Evolutionary conservation across 805 yeast genomes (phyloP).

Genomic region (Starmerella roubikii): DNA sequence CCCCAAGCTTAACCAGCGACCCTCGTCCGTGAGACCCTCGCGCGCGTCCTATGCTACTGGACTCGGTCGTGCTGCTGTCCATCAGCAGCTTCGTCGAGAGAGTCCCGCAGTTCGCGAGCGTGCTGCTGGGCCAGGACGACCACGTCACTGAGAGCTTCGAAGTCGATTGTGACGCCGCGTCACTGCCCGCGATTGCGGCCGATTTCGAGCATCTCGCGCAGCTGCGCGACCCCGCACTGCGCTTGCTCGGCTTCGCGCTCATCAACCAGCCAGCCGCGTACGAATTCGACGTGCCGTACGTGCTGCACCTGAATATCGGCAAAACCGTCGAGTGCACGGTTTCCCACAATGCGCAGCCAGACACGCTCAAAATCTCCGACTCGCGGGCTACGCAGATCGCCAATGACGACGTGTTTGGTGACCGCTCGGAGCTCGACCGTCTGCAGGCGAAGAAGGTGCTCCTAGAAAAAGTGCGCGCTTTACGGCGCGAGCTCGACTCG

Average conservation of each 20-base stretch:
- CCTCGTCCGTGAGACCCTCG: too few relatives aligned
- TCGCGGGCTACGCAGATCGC: slow-evolving; percentile 1
- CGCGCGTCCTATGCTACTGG: background rate
- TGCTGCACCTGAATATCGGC: background rate
- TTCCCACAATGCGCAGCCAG: background rate
- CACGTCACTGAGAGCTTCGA: background rate
- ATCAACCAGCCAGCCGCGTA: slow-evolving; percentile 2
- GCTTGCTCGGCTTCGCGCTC: slow-evolving; percentile 3
- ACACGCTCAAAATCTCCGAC: background rate
- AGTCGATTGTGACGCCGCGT: background rate
- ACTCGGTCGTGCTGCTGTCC: slow-evolving; percentile 1
- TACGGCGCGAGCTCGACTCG: background rate
- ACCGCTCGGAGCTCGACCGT: background rate
- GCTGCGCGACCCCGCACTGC: background rate
- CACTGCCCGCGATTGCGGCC: background rate
- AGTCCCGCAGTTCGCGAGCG: background rate
- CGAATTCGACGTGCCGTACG: background rate
- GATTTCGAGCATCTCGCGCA: slow-evolving; percentile 4
- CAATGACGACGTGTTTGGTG: background rate
- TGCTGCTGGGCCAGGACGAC: slow-evolving; percentile 3
- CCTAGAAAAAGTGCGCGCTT: background rate
- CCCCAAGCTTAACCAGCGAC: too few relatives aligned
- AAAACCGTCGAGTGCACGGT: background rate
- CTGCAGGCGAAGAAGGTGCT: slow-evolving; percentile 1
- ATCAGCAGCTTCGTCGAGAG: background rate